Conservation (phyloP, 2,329 filamentous ascomycete genomes). For the Arthroderma uncinatum region DNA sequence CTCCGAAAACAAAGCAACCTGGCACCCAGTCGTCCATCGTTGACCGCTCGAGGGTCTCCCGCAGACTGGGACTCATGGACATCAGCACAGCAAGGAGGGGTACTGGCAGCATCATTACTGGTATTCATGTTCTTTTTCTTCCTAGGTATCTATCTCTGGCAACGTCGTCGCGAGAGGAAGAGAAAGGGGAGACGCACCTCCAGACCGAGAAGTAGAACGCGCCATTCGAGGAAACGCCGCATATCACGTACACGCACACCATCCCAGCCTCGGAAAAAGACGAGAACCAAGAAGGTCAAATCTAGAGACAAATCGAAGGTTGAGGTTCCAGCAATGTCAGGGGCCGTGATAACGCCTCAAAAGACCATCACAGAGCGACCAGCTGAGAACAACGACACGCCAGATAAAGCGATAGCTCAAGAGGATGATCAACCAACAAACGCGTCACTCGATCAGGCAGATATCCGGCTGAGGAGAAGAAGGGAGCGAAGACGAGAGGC, state of each 20-base stretch:
- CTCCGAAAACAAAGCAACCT: too few relatives aligned
- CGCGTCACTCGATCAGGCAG: not conserved
- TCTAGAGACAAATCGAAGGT: not conserved
- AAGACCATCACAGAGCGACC: not conserved
- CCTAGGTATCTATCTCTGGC: slow-evolving; percentile 12
- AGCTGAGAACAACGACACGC: not conserved
- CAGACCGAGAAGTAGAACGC: not conserved
- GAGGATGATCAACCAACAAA: not conserved
- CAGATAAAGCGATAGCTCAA: not conserved
- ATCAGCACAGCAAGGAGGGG: slow-evolving; percentile 19
- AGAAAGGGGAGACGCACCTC: not conserved
- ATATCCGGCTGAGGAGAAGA: not conserved
- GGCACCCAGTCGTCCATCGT: not conserved
- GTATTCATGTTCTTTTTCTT: slow-evolving; percentile 18
- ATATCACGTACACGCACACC: not conserved
- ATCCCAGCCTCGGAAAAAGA: not conserved
- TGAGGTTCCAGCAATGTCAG: not conserved
- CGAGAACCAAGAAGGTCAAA: not conserved
- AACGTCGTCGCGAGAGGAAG: not conserved
- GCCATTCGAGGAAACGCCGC: not conserved
- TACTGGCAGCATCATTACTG: slow-evolving; percentile 21
- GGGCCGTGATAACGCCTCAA: not conserved
- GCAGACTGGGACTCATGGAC: slow-evolving; percentile 21
- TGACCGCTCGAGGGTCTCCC: not conserved
- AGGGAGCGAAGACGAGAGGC: slow-evolving; percentile 1